Conservation (phyloP, 371 early-diverging fungal genomes). For the Neoconidiobolus thromboides region DNA sequence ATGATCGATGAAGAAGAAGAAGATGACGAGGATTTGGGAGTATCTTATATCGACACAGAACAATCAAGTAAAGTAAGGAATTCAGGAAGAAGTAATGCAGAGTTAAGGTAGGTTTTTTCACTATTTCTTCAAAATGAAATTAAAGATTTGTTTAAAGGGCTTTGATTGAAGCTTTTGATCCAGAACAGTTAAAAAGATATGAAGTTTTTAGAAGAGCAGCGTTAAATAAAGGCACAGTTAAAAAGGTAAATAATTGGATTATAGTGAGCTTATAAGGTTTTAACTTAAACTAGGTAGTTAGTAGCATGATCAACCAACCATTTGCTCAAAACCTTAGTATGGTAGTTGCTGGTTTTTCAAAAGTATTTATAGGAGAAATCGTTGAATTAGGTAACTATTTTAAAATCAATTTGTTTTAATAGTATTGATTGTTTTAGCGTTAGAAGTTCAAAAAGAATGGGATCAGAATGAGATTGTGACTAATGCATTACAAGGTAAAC, state of each 20-base stretch:
- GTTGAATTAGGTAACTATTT: slow-evolving; percentile 51
- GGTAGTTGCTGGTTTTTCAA: slow-evolving; percentile 83
- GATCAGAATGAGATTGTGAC: neutral
- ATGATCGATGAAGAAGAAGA: slow-evolving; percentile 10
- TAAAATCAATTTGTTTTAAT: neutral
- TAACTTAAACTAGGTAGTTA: slow-evolving; percentile 25
- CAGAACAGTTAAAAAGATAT: slow-evolving; percentile 69
- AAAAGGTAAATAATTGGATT: slow-evolving; percentile 31
- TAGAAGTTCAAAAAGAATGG: slow-evolving; percentile 5
- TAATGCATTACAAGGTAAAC: neutral
- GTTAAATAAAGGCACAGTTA: slow-evolving; percentile 65
- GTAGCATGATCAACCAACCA: slow-evolving; percentile 60
- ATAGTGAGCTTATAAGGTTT: neutral
- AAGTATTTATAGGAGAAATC: slow-evolving; percentile 93
- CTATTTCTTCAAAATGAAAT: neutral
- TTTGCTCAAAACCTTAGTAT: slow-evolving; percentile 71
- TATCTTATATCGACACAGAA: slow-evolving; percentile 1
- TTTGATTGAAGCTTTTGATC: slow-evolving; percentile 57
- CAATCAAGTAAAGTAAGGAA: slow-evolving; percentile 7
- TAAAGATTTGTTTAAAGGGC: slow-evolving; percentile 18
- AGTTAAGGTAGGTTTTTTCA: slow-evolving; percentile 13
- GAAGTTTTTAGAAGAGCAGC: slow-evolving; percentile 77
- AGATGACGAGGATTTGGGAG: slow-evolving; percentile 17
- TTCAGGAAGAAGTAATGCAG: slow-evolving; percentile 16
- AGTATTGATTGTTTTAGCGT: neutral